Conservation (phyloP, 345 rosid species). For the Salix purpurea region DNA sequence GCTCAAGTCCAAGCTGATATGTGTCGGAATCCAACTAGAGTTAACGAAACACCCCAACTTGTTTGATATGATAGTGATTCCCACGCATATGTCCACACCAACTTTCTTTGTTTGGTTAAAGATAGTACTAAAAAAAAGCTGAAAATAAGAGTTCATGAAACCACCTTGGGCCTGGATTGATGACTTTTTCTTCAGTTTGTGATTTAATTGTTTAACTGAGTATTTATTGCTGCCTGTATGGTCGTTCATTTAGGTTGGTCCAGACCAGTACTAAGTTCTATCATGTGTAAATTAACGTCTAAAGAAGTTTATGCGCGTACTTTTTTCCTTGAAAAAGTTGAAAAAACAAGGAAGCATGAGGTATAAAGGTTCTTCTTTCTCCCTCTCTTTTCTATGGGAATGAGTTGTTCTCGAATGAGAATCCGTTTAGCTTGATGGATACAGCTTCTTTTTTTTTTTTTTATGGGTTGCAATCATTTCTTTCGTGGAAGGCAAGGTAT, state of each 20-base stretch:
- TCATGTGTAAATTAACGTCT: not conserved
- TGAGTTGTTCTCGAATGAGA: not conserved
- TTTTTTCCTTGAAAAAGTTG: not conserved
- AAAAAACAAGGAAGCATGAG: conserved; percentile 6
- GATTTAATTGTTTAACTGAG: not conserved
- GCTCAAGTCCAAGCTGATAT: conserved; percentile 25
- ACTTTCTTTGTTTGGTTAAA: conserved; percentile 5
- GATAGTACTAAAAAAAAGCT: not conserved
- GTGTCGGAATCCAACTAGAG: not conserved
- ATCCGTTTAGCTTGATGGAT: not conserved
- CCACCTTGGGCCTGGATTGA: not conserved
- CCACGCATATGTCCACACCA: not conserved
- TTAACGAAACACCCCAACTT: conserved; percentile 4
- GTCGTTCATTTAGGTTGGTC: not conserved
- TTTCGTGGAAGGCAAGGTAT: conserved; percentile 10
- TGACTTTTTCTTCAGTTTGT: not conserved
- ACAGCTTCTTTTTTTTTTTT: conserved; percentile 9
- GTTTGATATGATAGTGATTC: conserved; percentile 4
- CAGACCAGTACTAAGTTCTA: not conserved
- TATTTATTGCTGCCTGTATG: not conserved
- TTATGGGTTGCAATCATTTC: conserved; percentile 4
- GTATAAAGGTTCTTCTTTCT: not conserved
- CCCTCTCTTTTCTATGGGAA: not conserved
- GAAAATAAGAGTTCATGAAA: not conserved
- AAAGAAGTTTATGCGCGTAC: not conserved